These are phyloP conservation scores for Rhipidocladum racemiflorum DNA, from an alignment of 176 grass and related monocot species.

Conservation along the genomic window DNA sequence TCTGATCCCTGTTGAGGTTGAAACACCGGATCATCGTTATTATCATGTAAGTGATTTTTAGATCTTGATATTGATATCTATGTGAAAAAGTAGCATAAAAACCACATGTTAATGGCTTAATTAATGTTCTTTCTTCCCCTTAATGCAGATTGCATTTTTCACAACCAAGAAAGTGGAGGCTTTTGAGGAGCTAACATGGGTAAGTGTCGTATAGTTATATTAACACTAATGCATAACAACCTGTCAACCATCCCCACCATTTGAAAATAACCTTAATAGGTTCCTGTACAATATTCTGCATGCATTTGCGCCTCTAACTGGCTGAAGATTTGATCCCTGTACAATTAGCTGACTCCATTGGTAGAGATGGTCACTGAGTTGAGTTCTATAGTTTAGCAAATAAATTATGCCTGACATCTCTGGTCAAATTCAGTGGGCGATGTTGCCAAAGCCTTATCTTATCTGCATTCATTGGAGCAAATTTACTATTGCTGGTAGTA, in stretches of 20 bases:
- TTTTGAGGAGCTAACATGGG: slow-evolving; percentile 82
- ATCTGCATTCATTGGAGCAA: neutral
- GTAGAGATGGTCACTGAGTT: neutral
- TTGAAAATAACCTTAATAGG: neutral
- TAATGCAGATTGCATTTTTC: slow-evolving; percentile 67
- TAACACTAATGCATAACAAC: neutral
- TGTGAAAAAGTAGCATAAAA: neutral
- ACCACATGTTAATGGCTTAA: neutral
- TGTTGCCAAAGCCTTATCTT: neutral
- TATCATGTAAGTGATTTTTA: slow-evolving; percentile 56
- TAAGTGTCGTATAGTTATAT: slow-evolving; percentile 36
- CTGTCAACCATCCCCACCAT: neutral
- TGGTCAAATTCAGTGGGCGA: neutral
- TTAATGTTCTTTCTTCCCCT: slow-evolving; percentile 5
- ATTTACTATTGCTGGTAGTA: neutral
- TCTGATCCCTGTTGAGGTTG: slow-evolving; percentile 70
- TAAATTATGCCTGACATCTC: neutral
- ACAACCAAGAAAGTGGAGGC: slow-evolving; percentile 74
- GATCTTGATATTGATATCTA: neutral
- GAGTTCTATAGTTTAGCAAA: neutral
- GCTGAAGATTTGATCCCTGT: no score
- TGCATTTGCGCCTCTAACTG: no score
- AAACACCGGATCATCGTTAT: slow-evolving; percentile 71
- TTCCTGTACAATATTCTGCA: neutral
- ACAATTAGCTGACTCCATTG: neutral